Percentiles rank a stretch among this genome's conserved stretches.
These are phyloP conservation scores for Ascochyta fabae DNA, from an alignment of 2,329 filamentous ascomycete species.

Conservation along the genomic window DNA sequence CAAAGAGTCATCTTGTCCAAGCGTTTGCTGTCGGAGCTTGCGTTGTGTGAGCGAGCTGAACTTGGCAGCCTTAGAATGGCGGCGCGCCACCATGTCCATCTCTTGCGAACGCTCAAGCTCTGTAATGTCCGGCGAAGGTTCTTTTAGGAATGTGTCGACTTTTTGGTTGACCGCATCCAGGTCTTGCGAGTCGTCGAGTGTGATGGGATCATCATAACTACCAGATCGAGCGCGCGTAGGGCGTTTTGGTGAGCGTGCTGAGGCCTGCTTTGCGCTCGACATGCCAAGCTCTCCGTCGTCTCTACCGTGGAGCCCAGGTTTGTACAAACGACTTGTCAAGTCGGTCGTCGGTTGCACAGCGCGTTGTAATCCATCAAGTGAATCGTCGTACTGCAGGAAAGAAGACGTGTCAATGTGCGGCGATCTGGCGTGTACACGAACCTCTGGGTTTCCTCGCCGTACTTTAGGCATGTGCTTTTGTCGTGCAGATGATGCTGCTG, in stretches of 20 bases:
- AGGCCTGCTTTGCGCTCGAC: background rate
- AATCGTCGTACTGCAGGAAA: background rate
- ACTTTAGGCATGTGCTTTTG: background rate
- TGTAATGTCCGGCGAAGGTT: background rate
- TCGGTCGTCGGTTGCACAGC: background rate
- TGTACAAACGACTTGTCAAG: background rate
- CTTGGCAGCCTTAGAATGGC: background rate
- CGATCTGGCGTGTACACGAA: slow-evolving; percentile 3
- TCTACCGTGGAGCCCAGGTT: background rate
- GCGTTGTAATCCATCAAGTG: background rate
- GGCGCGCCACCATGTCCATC: background rate
- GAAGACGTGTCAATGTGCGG: background rate
- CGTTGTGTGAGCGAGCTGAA: background rate
- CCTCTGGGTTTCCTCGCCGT: background rate
- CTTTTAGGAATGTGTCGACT: background rate
- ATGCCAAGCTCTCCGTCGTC: background rate
- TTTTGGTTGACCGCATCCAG: background rate
- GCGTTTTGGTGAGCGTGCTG: background rate
- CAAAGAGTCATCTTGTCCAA: slow-evolving; percentile 1
- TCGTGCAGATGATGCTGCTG: background rate
- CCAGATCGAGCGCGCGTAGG: background rate
- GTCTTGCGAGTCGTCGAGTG: slow-evolving; percentile 13
- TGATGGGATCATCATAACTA: slow-evolving; percentile 10
- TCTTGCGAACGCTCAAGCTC: slow-evolving; percentile 8
- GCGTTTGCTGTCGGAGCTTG: background rate